A percentile compares a stretch with the other conserved stretches of the same genome.
Evolutionary conservation across 1,139 yeast genomes (phyloP).

Genomic region (Sugiyamaella neomexicana): DNA sequence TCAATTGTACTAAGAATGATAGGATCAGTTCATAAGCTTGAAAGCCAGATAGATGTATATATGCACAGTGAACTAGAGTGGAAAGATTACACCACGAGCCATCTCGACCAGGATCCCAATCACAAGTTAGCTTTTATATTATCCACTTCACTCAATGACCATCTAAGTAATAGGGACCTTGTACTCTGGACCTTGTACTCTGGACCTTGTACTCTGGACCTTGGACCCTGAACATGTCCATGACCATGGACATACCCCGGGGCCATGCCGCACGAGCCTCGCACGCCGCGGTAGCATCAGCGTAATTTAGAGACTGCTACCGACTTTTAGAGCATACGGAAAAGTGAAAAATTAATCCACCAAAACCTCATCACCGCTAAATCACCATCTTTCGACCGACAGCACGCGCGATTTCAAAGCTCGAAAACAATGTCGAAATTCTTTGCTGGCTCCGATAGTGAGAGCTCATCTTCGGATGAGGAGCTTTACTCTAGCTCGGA

Average conservation of each 20-base stretch:
- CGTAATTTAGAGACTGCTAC: slow-evolving; percentile 16
- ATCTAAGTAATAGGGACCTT: no score
- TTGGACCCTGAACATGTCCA: not conserved
- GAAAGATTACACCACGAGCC: no score
- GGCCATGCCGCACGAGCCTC: slow-evolving; percentile 12
- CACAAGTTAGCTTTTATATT: no score
- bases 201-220: no score
- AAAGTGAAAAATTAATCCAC: slow-evolving; percentile 13
- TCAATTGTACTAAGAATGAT: no score
- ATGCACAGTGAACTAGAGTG: no score
- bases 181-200: no score
- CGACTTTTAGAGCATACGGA: slow-evolving; percentile 7
- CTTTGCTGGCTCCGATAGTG: slow-evolving; percentile 19
- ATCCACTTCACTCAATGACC: no score
- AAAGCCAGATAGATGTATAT: no score
- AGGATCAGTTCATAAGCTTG: no score
- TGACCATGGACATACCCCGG: no score
- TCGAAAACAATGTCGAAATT: slow-evolving; percentile 18
- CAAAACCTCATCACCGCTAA: not conserved
- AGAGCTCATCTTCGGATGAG: slow-evolving; percentile 18
- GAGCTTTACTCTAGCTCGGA: slow-evolving; percentile 16
- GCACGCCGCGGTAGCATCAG: not conserved
- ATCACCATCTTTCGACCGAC: not conserved
- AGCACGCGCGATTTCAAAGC: slow-evolving; percentile 5
- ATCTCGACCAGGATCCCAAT: no score